Evolutionary conservation across 805 yeast genomes (phyloP), one percentile per base, ranked within the genome.

Genomic region (Saccharomycopsis sp.): DNA sequence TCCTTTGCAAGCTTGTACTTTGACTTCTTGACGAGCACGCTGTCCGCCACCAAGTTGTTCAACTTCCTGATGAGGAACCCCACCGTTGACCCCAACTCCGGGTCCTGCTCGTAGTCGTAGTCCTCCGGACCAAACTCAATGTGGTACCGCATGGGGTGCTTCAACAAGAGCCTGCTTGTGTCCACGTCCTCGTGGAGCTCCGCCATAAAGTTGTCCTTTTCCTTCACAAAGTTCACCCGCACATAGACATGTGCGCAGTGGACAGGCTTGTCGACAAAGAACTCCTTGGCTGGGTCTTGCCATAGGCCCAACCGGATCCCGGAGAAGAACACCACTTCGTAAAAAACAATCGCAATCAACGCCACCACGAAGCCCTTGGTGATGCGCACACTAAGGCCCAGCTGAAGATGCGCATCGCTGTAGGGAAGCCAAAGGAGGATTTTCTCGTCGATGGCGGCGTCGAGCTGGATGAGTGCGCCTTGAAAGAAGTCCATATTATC

Each of bases 111-210:
- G 25, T 56, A 56, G 46, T 74, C 75, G 54, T 75, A 83, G 52
- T 84, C 94, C 50, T 80, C 88, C 0, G 94, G 92, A 22, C 83
- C 74, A 58, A 84, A 84, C 54, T 83, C 94, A 50, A 81, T 68
- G 56, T 81, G 82, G 54, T 77, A 83, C 19, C 63, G 64, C 23
- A 80, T 48, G 2, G 73, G 69, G 18, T 53, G 57, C 4, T 50
- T 40, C 16, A 63, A 45, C 36, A 53, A 40, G 41, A 58, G 23
- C 1, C 40, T 3, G 30, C 37, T 26, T 6, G 17, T 4, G 8
- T 36, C n/a, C 7, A 20, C n/a, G 5, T 31, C 4, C 10, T 27
- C 34, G 8, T 10, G 15, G 10, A 5, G 8, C 12, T 23, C 21
- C 22, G 34, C 15, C 19, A 20, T 20, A 8, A 6, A 9, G 25